Conservation (phyloP, 371 early-diverging fungal genomes). For the Coemansia sp. region DNA sequence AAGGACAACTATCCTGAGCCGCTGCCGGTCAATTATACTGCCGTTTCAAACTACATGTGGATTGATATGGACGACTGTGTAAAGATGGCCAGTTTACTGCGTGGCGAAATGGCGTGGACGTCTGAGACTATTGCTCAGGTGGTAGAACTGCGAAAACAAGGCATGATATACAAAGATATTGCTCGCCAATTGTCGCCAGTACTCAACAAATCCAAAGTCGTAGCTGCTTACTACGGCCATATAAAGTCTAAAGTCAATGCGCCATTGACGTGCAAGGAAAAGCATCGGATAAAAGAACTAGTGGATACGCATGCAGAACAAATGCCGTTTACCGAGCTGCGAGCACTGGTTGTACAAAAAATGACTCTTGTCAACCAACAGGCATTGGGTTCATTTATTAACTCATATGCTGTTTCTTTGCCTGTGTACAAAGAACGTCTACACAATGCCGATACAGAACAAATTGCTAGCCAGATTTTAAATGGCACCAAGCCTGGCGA, state of each 20-base stretch:
- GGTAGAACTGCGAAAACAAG: neutral
- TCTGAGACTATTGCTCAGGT: neutral
- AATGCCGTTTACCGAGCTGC: neutral
- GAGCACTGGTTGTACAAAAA: neutral
- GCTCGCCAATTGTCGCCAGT: conserved; percentile 8
- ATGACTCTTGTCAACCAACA: neutral
- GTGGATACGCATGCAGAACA: neutral
- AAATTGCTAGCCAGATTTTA: neutral
- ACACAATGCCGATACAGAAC: neutral
- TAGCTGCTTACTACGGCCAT: neutral
- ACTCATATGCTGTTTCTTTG: neutral
- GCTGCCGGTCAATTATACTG: conserved; percentile 6
- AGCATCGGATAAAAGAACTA: neutral
- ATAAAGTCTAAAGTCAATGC: neutral
- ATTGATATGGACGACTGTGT: conserved; percentile 11
- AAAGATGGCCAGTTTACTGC: conserved; percentile 7
- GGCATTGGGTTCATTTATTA: neutral
- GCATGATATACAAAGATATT: conserved; percentile 5
- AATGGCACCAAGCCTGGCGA: neutral
- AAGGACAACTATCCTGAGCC: neutral
- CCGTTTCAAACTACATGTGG: conserved; percentile 29
- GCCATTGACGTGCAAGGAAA: neutral
- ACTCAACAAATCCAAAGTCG: neutral
- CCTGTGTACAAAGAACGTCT: conserved; percentile 1
- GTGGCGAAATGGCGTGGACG: conserved; percentile 18